Base-by-base conservation (phyloP, 2,329 filamentous ascomycete genomes). In the Trichoderma semiorbis region DNA sequence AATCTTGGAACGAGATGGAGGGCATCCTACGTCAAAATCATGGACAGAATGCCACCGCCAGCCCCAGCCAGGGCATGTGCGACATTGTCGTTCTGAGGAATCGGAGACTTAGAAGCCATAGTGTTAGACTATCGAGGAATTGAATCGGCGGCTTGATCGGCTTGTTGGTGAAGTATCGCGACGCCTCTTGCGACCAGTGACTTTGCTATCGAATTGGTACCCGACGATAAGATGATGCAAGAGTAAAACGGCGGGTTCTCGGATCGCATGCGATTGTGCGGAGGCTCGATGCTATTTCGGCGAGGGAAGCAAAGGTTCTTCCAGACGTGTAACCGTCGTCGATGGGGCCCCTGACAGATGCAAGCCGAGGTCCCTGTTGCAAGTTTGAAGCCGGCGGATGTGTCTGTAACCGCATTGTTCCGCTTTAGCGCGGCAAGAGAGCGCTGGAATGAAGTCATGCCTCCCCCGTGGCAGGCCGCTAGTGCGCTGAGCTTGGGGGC, bases 41-140 rank as follows among this genome's bases (percentile, higher is more conserved):
- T 99, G 76, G 96, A 97, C 72, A 98, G 85, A 72, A 99, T 91
- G 73, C 96, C 96, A 76, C 96, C 96, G 76, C 96, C 96, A 65
- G 95, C 93, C 75, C 95, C 95, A 71, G 95, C 93, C 72, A 98
- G 89, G 73, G 95, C 95, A 84, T 98, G 95, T 71, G 95, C 94
- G 79, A 98, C 94, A 86, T 98, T 98, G 86, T 98, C 95, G 80
- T 95, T 96, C 79, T 97, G 94, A 74, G 95, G 93, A 60, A 92
- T 84, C 61, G 90, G 88, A 60, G 90, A 85, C 76, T 91, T 91
- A 67, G 87, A 81, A 73, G 82, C 78, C 79, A 81, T 80, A 65
- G 50, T 73, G 21, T 10, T 55, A 1, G 32, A 28, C 7, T n/a
- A 21, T 53, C 21, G 53, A 21, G 34, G 18, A 24, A 43, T 34